A percentile compares a stretch with the other conserved stretches of the same genome.
Conservation (phyloP, 495 filamentous ascomycete genomes). For the Penicillium odoratum region DNA sequence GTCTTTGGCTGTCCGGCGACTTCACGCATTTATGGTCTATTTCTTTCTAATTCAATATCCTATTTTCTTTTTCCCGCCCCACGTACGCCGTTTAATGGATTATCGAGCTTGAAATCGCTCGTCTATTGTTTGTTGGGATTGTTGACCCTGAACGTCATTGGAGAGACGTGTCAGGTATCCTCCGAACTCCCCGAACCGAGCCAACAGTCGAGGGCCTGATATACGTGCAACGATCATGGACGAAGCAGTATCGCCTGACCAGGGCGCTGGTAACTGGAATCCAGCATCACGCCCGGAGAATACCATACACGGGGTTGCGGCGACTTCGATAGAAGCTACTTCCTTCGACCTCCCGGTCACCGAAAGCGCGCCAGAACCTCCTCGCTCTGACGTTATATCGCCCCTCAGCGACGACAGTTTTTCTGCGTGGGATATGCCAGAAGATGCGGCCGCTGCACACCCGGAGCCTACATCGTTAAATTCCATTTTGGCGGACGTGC, state of each 20-base stretch:
- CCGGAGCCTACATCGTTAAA: conserved; percentile 7
- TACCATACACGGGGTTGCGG: conserved; percentile 10
- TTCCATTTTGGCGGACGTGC: conserved; percentile 6
- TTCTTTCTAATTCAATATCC: conserved; percentile 17
- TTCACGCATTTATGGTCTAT: conserved; percentile 13
- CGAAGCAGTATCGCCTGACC: conserved; percentile 21
- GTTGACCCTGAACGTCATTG: conserved; percentile 31
- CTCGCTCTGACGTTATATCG: conserved; percentile 14
- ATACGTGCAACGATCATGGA: conserved; percentile 18
- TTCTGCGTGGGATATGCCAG: conserved; percentile 23
- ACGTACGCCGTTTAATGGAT: conserved; percentile 22
- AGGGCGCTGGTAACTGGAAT: conserved; percentile 40
- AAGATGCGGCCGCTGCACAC: conserved; percentile 2
- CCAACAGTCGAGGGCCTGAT: conserved; percentile 12
- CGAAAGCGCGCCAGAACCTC: conserved; percentile 15
- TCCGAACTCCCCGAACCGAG: conserved; percentile 11
- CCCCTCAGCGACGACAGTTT: conserved; percentile 22
- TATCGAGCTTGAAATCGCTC: conserved; percentile 11
- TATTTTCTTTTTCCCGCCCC: conserved; percentile 4
- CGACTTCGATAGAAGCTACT: conserved; percentile 8
- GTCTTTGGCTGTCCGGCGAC: conserved; percentile 2
- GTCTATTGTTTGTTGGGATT: conserved; percentile 19
- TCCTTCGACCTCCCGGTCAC: conserved; percentile 15
- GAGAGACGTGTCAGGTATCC: conserved; percentile 36
- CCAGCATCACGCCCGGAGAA: conserved; percentile 40